These are phyloP conservation scores for Barbatosphaeria neglecta DNA, from an alignment of 495 filamentous ascomycete species.

Conservation along the genomic window DNA sequence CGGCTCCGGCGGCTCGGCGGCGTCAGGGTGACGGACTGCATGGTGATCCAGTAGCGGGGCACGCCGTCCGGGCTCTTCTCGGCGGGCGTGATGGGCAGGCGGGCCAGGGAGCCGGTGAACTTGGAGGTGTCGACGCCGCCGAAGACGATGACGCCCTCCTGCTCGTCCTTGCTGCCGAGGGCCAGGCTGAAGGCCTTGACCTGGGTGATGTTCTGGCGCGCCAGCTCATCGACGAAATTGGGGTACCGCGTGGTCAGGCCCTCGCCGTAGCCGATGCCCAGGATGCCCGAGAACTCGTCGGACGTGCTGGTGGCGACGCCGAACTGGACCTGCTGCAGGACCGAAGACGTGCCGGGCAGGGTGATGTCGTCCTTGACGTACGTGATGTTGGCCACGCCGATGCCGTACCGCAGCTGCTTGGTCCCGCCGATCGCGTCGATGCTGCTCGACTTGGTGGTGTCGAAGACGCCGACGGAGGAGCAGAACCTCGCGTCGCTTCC, in stretches of 20 bases:
- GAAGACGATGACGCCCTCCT: slow-evolving; percentile 73
- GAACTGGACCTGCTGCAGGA: slow-evolving; percentile 29
- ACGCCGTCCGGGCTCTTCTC: slow-evolving; percentile 27
- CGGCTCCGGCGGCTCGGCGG: slow-evolving; percentile 30
- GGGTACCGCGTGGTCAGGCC: slow-evolving; percentile 28
- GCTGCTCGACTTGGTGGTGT: slow-evolving; percentile 24
- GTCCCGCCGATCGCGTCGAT: slow-evolving; percentile 13
- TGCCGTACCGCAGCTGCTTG: slow-evolving; percentile 32
- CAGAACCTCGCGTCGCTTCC: slow-evolving; percentile 29
- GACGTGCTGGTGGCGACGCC: slow-evolving; percentile 26
- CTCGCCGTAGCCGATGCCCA: slow-evolving; percentile 34
- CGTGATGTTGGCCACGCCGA: slow-evolving; percentile 29
- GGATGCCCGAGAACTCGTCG: slow-evolving; percentile 33
- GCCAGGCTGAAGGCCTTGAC: slow-evolving; percentile 38
- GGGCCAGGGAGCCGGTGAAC: slow-evolving; percentile 59
- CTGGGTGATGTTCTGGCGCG: slow-evolving; percentile 23
- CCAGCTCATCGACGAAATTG: slow-evolving; percentile 34
- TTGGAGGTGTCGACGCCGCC: slow-evolving; percentile 84
- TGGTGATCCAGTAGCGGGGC: slow-evolving; percentile 45
- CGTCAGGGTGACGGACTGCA: slow-evolving; percentile 45
- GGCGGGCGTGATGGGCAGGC: slow-evolving; percentile 51
- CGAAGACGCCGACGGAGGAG: slow-evolving; percentile 26
- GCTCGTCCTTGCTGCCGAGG: slow-evolving; percentile 32
- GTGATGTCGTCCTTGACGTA: slow-evolving; percentile 33
- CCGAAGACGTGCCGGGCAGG: slow-evolving; percentile 23